Base-by-base conservation (phyloP, 2,329 filamentous ascomycete genomes). In the Colletotrichum graminicola region DNA sequence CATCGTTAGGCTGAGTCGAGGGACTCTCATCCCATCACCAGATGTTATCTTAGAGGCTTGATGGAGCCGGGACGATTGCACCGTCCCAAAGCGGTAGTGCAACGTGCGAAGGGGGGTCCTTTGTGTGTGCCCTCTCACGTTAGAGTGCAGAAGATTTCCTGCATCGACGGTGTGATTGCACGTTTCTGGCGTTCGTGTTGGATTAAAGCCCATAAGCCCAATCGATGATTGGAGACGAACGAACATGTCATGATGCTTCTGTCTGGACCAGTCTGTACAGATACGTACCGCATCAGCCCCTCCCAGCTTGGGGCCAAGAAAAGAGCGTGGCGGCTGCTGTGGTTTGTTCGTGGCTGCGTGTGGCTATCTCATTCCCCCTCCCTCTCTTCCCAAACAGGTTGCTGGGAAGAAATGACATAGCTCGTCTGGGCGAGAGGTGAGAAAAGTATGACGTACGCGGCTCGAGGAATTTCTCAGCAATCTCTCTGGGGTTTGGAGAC, bases 381-480 rank as follows among this genome's bases (percentile, higher is more conserved):
- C 59, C 16, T 59, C n/a, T 23, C 16, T 34, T 45, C 55, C 36
- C n/a, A 71, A 71, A 66, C 69, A 63, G 69, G 69, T 71, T 71
- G 52, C 39, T 18, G 45, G 21, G 54, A 45, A 29, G 59, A 43
- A 32, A 69, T 71, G 69, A 71, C 69, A 68, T 71, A 62, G 65
- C 47, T 57, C 47, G 57, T 52, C 39, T 43, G 47, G 59, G 36
- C 29, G n/a, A 49, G 51, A 26, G 49, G 34, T 60, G 34, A n/a
- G 43, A 29, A 52, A 32, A 16, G 32, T 59, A 71, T 71, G 69
- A 71, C 69, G 69, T 69, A 60, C 55, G 69, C 69, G 69, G 69
- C 69, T 71, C 69, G 59, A 59, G 41, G 54, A 32, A 32, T 65
- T 67, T 41, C 16, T 67, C 45, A 51, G 49, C 10, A 26, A 36